phyloP scores from a whole-genome alignment of 2,329 filamentous ascomycete species.

The Plenodomus tracheiphilus region DNA sequence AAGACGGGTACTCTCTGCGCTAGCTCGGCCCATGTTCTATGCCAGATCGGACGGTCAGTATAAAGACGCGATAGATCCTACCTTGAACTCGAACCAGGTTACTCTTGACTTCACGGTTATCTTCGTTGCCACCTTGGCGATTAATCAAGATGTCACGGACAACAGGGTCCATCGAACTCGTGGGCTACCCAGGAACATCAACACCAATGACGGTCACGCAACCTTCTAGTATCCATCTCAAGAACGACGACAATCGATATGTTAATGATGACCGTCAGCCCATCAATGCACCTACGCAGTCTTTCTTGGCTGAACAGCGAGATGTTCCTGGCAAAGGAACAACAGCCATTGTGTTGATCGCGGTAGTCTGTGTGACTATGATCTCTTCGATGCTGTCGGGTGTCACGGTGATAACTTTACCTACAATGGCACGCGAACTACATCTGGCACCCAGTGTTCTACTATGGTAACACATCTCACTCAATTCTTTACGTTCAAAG shows the following conservation, averaged over 20 bases:
- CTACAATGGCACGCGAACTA: slow-evolving; percentile 46
- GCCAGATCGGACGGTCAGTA: too few relatives aligned
- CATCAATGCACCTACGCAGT: slow-evolving; percentile 13
- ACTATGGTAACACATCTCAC: slow-evolving; percentile 23
- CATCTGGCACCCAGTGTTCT: slow-evolving; percentile 27
- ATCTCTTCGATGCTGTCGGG: slow-evolving; percentile 40
- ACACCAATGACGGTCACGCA: slow-evolving; percentile 14
- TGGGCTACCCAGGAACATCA: slow-evolving; percentile 11
- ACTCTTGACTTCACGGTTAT: too few relatives aligned
- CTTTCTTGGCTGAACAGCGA: slow-evolving; percentile 16
- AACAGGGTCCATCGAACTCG: slow-evolving; percentile 32
- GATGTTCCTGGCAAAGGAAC: slow-evolving; percentile 26
- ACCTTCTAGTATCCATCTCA: slow-evolving; percentile 14
- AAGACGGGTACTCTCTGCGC: too few relatives aligned
- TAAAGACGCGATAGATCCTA: too few relatives aligned
- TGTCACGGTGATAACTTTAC: slow-evolving; percentile 48
- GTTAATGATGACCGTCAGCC: slow-evolving; percentile 14
- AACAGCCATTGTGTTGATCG: slow-evolving; percentile 30
- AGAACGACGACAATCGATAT: slow-evolving; percentile 8
- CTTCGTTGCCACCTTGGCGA: too few relatives aligned
- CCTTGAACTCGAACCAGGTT: too few relatives aligned
- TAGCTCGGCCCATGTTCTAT: too few relatives aligned
- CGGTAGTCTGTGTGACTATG: slow-evolving; percentile 31
- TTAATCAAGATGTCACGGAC: slow-evolving; percentile 25
- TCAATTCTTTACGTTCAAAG: too few relatives aligned